Base-by-base conservation (phyloP, 1,284 basidiomycete species). In the Laetiporus sulphureus region DNA sequence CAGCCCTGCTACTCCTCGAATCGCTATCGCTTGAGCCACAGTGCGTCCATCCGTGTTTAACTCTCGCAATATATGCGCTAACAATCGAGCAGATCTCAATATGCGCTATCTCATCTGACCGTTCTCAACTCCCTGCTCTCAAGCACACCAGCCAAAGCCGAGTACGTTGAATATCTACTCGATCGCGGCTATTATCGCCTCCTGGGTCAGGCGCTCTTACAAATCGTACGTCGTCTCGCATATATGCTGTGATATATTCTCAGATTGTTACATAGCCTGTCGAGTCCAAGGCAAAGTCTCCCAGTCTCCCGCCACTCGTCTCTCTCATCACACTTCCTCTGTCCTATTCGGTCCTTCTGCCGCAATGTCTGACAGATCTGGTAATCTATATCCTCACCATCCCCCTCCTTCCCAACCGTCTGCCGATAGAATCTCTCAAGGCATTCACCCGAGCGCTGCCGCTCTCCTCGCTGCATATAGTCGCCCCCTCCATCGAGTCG, bases 371-470 rank as follows among this genome's bases (percentile, higher is more conserved):
- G n/a, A 52, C 55, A 15, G 59, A 60, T 15, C 53, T 80, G 29
- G 49, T 79, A 32, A 54, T 60, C 3, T 58, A 67, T 43, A 73
- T 89, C 41, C 64, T 86, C 40, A 70, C 77, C 5, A 70, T 87
- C 34, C 77, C 78, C 1, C 62, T 82, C 0, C 69, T 88, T 1
- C 83, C 78, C 1, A 81, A 86, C 56, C 77, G 82, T 5, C 64
- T 89, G 19, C 75, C 83, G 10, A 58, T 85, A 7, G 46, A 61
- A 6, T 63, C 71, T 20, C 67, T 86, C 38, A 60, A 62, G 36
- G 53, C 60, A 18, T 55, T 79, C 30, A 66, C 72, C 19, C 56
- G 63, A 25, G 63, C 65, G 10, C 60, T 79, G 27, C 73, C 76
- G 6, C 57, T 75, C n/a, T 44, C 59, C 1, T 56, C 63, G 15